A percentile compares a stretch with the other conserved stretches of the same genome.
Conservation (phyloP, 306 rosid species). For the Oemleria cerasiformis region DNA sequence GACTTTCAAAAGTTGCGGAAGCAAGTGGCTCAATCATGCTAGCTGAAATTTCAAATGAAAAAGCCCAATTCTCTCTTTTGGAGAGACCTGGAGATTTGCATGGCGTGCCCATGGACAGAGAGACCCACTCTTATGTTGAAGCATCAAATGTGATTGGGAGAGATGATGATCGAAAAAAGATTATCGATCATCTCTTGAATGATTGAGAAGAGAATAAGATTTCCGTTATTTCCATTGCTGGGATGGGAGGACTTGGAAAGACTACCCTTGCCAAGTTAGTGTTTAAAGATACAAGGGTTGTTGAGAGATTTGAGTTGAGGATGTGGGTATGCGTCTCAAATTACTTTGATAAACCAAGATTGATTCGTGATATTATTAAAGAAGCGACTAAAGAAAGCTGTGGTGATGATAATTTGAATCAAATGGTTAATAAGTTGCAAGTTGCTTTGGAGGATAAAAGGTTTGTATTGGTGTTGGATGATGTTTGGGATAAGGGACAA, state of each 20-base stretch:
- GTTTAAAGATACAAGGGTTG: neutral
- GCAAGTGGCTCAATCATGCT: no score
- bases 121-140: neutral
- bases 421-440: neutral
- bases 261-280: neutral
- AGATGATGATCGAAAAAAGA: neutral
- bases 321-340: neutral
- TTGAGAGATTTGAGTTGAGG: neutral
- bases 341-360: neutral
- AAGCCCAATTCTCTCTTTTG: neutral
- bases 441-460: slow-evolving; percentile 14
- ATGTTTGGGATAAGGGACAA: no score
- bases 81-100: neutral
- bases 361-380: slow-evolving; percentile 8
- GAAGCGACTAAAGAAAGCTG: no score
- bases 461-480: slow-evolving; percentile 1
- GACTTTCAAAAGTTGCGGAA: no score
- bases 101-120: neutral
- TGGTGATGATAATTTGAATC: neutral
- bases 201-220: neutral
- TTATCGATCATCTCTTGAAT: neutral
- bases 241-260: neutral
- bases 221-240: neutral
- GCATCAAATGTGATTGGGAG: slow-evolving; percentile 1
- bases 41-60: no score